phyloP scores from a whole-genome alignment of 75 land plant genomes.

The Cupressus sempervirens region DNA sequence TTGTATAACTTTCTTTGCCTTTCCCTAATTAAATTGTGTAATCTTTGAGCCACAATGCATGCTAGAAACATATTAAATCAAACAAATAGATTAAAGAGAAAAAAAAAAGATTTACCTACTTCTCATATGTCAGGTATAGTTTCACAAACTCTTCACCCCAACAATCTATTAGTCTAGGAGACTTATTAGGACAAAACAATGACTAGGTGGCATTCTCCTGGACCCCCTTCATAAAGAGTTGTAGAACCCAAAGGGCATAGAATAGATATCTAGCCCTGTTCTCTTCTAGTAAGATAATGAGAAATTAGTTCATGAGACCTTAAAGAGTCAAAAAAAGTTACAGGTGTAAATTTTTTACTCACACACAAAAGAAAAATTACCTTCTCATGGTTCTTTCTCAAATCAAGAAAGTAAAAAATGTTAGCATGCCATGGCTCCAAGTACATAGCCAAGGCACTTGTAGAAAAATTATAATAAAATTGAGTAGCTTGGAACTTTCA shows the following conservation, averaged over 20 bases:
- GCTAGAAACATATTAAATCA: background rate
- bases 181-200: constrained; percentile 38
- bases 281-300: constrained; percentile 28
- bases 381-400: constrained; percentile 48
- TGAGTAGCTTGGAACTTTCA: background rate
- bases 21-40: constrained; percentile 18
- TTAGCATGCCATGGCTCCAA: constrained; percentile 55
- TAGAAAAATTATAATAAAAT: background rate
- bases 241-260: constrained; percentile 45
- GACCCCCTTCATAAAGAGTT: constrained; percentile 36
- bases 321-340: background rate
- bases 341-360: background rate
- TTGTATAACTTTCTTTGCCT: constrained; percentile 31
- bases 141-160: constrained; percentile 48
- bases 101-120: constrained; percentile 19
- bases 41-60: background rate
- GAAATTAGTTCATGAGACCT: too few species aligned
- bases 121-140: constrained; percentile 29
- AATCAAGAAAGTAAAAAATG: constrained; percentile 39
- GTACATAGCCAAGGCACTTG: constrained; percentile 45
- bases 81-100: background rate
- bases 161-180: constrained; percentile 45
- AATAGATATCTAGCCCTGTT: constrained; percentile 38
- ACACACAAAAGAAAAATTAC: constrained; percentile 7
- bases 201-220: constrained; percentile 37